These are phyloP conservation scores for Microstegium vimineum DNA, from an alignment of 176 grass and related monocot species.

Conservation along the genomic window DNA sequence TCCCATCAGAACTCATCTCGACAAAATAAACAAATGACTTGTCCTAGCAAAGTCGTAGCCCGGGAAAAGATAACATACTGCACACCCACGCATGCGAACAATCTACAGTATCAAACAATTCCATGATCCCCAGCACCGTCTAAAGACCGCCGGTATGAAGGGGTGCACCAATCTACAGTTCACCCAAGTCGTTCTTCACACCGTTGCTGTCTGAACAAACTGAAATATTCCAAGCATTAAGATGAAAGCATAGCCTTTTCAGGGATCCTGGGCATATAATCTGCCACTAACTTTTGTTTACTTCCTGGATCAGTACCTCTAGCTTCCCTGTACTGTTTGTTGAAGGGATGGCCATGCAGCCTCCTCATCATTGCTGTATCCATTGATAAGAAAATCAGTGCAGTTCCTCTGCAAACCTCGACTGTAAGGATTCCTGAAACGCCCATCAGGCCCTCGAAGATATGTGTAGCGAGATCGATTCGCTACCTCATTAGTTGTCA, in stretches of 20 bases:
- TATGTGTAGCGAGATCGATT: slow-evolving; percentile 76
- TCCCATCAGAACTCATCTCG: too few species aligned
- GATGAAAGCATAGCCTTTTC: background rate
- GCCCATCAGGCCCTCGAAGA: slow-evolving; percentile 74
- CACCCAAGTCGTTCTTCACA: background rate
- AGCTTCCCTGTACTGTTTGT: slow-evolving; percentile 44
- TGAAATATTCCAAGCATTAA: background rate
- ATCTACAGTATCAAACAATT: too few species aligned
- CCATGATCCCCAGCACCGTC: too few species aligned
- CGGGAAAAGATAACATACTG: too few species aligned
- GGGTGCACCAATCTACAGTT: too few species aligned
- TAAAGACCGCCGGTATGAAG: too few species aligned
- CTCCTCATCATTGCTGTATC: slow-evolving; percentile 71
- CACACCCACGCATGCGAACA: too few species aligned
- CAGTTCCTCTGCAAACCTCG: slow-evolving; percentile 69
- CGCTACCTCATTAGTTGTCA: slow-evolving; percentile 84
- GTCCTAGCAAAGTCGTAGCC: too few species aligned
- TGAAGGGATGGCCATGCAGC: slow-evolving; percentile 84
- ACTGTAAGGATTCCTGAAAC: slow-evolving; percentile 88
- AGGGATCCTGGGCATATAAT: background rate
- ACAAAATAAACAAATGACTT: too few species aligned
- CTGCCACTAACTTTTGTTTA: background rate
- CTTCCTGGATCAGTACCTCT: background rate
- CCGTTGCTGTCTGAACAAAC: background rate
- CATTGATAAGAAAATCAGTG: slow-evolving; percentile 59